Evolutionary conservation across 768 basidiomycete genomes (phyloP).

Genomic region (Paxillus ammoniavirescens): DNA sequence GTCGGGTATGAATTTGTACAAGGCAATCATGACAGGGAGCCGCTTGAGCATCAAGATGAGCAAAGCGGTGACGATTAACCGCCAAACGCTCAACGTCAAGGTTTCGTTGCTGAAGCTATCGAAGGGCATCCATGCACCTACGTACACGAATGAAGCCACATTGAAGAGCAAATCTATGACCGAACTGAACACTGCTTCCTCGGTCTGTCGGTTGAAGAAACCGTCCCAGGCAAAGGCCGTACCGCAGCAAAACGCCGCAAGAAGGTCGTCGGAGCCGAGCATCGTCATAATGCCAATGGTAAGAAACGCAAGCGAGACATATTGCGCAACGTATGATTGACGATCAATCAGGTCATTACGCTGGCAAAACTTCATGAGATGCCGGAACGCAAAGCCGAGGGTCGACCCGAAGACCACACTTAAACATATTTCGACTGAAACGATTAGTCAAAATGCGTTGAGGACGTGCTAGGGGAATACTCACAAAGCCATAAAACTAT

Average conservation of each 20-base stretch:
- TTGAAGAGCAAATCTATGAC: constrained; percentile 97
- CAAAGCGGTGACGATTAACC: constrained; percentile 80
- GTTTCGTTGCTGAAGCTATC: constrained; percentile 62
- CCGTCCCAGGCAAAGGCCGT: constrained; percentile 97
- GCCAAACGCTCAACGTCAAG: constrained; percentile 76
- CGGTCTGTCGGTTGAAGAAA: constrained; percentile 90
- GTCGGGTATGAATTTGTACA: constrained; percentile 95
- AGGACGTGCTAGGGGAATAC: constrained; percentile 27
- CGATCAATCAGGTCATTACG: constrained; percentile 84
- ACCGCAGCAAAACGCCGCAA: constrained; percentile 94
- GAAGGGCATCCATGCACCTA: constrained; percentile 98
- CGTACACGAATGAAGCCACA: constrained; percentile 90
- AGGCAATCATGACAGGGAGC: constrained; percentile 76
- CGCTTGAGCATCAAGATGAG: constrained; percentile 80
- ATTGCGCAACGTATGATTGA: constrained; percentile 94
- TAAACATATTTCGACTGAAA: constrained; percentile 72
- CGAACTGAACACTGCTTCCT: constrained; percentile 92
- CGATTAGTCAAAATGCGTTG: constrained; percentile 3
- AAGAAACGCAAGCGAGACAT: constrained; percentile 78
- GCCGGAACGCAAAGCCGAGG: constrained; percentile 76
- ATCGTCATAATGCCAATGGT: constrained; percentile 83
- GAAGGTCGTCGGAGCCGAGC: constrained; percentile 89
- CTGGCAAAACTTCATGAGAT: constrained; percentile 93
- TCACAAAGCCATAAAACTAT: constrained; percentile 82
- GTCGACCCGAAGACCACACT: constrained; percentile 72